phyloP scores from a whole-genome alignment of 2,329 filamentous ascomycete genomes.

The Corynespora cassiicola region DNA sequence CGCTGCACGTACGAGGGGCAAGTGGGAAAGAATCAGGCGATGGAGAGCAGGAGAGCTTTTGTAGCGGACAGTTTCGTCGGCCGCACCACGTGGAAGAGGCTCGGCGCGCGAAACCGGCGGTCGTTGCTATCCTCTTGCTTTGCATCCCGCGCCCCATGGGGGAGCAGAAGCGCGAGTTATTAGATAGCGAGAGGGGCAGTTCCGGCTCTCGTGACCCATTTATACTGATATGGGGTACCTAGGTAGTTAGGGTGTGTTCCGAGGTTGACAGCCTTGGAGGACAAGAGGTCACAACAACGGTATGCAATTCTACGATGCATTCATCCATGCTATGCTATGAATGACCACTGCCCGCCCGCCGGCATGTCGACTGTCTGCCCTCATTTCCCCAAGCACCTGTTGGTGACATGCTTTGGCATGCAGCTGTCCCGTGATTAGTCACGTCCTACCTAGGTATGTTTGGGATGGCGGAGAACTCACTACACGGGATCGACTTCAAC shows the following conservation, averaged over 20 bases:
- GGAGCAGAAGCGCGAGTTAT: constrained; percentile 63
- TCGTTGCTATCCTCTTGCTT: constrained; percentile 68
- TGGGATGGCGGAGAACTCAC: constrained; percentile 56
- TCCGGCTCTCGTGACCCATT: too few relatives aligned
- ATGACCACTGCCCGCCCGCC: too few relatives aligned
- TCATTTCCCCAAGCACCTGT: constrained; percentile 39
- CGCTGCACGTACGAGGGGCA: constrained; percentile 15
- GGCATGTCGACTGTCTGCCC: too few relatives aligned
- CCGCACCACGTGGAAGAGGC: constrained; percentile 37
- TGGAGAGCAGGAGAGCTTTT: constrained; percentile 29
- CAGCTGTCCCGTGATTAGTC: constrained; percentile 35
- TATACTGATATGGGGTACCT: too few relatives aligned
- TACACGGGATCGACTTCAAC: constrained; percentile 88
- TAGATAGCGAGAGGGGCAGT: constrained; percentile 69
- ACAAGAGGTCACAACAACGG: too few relatives aligned
- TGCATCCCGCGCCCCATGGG: constrained; percentile 71
- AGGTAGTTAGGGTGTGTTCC: too few relatives aligned
- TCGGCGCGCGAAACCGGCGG: constrained; percentile 32
- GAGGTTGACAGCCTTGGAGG: too few relatives aligned
- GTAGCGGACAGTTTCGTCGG: constrained; percentile 34
- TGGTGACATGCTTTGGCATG: constrained; percentile 48
- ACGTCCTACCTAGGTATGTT: not conserved
- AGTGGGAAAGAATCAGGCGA: constrained; percentile 29
- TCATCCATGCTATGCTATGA: too few relatives aligned
- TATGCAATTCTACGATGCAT: too few relatives aligned